These are phyloP conservation scores for Serendipita indica DNA, from an alignment of 768 basidiomycete genomes.

Conservation along the genomic window DNA sequence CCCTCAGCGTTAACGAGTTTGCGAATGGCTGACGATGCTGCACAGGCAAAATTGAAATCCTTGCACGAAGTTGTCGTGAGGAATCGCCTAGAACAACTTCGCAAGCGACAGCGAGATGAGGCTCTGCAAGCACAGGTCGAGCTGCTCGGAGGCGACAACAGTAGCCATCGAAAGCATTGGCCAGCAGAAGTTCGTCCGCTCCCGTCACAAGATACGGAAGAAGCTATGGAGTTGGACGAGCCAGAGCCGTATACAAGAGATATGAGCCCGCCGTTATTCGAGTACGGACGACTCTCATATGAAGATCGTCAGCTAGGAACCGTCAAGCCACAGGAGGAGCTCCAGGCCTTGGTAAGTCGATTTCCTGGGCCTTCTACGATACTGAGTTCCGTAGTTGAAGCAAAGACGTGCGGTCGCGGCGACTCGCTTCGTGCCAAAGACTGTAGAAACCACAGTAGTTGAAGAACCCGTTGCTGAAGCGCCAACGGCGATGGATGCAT, in stretches of 20 bases:
- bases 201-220: slow-evolving; percentile 23
- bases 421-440: slow-evolving; percentile 65
- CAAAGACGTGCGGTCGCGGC: slow-evolving; percentile 69
- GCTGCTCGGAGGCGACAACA: slow-evolving; percentile 61
- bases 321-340: slow-evolving; percentile 51
- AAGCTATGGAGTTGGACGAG: slow-evolving; percentile 32
- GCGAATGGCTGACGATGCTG: neutral
- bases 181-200: slow-evolving; percentile 27
- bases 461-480: slow-evolving; percentile 37
- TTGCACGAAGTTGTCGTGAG: slow-evolving; percentile 94
- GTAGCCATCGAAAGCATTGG: slow-evolving; percentile 36
- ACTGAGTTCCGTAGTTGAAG: slow-evolving; percentile 37
- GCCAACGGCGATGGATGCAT: slow-evolving; percentile 45
- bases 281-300: slow-evolving; percentile 48
- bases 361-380: slow-evolving; percentile 8
- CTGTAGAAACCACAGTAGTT: slow-evolving; percentile 33
- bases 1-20: slow-evolving; percentile 1
- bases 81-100: slow-evolving; percentile 89
- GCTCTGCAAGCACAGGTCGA: slow-evolving; percentile 90
- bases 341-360: slow-evolving; percentile 42
- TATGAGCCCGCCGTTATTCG: slow-evolving; percentile 73
- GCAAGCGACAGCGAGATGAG: slow-evolving; percentile 91
- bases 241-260: slow-evolving; percentile 66
- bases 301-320: slow-evolving; percentile 79
- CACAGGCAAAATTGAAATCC: slow-evolving; percentile 74